Evolutionary conservation across 2,329 filamentous ascomycete species (phyloP).

Genomic region (Coniella lustricola): DNA sequence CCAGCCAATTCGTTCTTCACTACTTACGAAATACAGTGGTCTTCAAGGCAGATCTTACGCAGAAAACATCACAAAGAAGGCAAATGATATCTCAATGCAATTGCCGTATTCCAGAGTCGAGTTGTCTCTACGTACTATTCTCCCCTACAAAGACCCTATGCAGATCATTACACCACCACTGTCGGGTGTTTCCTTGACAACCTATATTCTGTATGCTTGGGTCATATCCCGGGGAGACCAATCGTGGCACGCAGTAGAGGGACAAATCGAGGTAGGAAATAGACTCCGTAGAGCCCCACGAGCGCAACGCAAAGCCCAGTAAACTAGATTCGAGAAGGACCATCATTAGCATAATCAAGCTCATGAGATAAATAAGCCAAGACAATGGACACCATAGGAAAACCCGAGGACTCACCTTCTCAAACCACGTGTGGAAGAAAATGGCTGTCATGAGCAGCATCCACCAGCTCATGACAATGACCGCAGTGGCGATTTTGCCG

Average conservation of each 20-base stretch:
- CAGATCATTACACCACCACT: too few species aligned
- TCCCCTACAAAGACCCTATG: too few species aligned
- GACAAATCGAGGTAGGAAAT: slow-evolving; percentile 44
- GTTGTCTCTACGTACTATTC: too few species aligned
- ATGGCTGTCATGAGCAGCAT: slow-evolving; percentile 98
- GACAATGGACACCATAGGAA: neutral
- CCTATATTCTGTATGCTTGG: neutral
- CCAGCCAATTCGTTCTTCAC: too few species aligned
- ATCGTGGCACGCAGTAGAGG: slow-evolving; percentile 38
- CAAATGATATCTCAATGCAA: too few species aligned
- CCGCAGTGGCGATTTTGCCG: slow-evolving; percentile 50
- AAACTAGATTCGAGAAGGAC: too few species aligned
- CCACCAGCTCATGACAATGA: slow-evolving; percentile 74
- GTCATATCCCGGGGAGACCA: slow-evolving; percentile 45
- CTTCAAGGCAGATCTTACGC: too few species aligned
- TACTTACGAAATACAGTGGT: too few species aligned
- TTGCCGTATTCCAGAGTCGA: too few species aligned
- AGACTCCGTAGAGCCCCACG: slow-evolving; percentile 40
- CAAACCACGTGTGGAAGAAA: slow-evolving; percentile 98
- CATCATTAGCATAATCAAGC: slow-evolving; percentile 19
- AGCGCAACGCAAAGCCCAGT: slow-evolving; percentile 46
- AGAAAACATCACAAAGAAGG: too few species aligned
- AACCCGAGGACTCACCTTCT: slow-evolving; percentile 60
- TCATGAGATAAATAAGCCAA: neutral
- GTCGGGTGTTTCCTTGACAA: too few species aligned